Evolutionary conservation across 345 rosid genomes (phyloP), one percentile per base, ranked within the genome.

Genomic region (Citrus sinensis): DNA sequence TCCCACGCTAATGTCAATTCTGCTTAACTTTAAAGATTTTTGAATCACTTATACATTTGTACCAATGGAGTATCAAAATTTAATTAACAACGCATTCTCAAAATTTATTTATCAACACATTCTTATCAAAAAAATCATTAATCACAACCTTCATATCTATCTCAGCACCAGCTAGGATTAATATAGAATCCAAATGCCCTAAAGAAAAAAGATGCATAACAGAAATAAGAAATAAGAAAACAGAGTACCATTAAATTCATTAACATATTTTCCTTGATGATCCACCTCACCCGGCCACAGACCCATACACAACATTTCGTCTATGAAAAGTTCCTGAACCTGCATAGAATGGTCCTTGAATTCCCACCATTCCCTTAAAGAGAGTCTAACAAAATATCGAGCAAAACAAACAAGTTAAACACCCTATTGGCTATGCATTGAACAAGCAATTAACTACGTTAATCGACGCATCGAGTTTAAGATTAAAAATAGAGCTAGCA

Each of bases 311-410:
- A 16, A 90, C 90, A 86, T 87, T 85, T 76, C 92, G 81, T 63
- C 89, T 85, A 27, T 85, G 93, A 42, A 94, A 84, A 24, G 94
- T 84, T 70, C 96, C 94, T 5, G 97, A 75, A 4, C 94, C 97
- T 0, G 2, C 40, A n/a, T 94, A 94, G 1, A 24, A 5, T 1
- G 90, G 76, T 46, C 92, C 94, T 84, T 89, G 93, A 63, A 90
- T 70, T 63, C 92, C 96, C 4, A 37, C 86, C 2, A 87, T 8
- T 63, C 97, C 97, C 22, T 27, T 67, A 2, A 73, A 82, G 4
- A 86, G 0, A 63, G 66, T 83, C 94, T 88, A 42, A 29, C 3
- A 69, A 22, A 20, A 76, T 42, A 3, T 42, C 11, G 39, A 42
- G 20, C 56, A 37, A 68, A 49, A 69, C 56, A 39, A 14, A 25